Conservation (phyloP, 805 yeast genomes). For the Yarrowia divulgata region DNA sequence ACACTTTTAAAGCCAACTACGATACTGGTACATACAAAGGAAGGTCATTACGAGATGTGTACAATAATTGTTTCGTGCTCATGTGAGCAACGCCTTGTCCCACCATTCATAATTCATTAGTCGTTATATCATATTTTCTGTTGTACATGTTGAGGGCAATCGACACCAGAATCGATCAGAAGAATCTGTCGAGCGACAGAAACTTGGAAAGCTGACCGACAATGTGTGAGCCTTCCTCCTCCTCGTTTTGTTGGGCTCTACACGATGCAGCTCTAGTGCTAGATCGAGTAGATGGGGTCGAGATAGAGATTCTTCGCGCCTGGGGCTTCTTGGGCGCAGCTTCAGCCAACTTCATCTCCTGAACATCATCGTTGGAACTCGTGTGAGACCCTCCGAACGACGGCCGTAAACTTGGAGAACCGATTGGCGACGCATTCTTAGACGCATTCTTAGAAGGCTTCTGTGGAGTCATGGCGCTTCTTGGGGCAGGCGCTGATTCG, state of each 20-base stretch:
- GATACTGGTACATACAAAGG: too few species aligned
- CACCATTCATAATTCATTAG: constrained; percentile 23
- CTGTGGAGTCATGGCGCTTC: background rate
- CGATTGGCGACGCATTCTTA: constrained; percentile 14
- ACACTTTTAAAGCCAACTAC: background rate
- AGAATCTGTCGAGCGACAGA: constrained; percentile 33
- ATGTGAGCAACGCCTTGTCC: background rate
- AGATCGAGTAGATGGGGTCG: constrained; percentile 28
- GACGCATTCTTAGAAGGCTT: constrained; percentile 12
- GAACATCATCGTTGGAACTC: constrained; percentile 5
- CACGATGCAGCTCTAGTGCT: constrained; percentile 31
- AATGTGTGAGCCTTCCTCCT: constrained; percentile 30
- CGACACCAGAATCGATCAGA: constrained; percentile 4
- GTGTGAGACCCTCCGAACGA: constrained; percentile 9
- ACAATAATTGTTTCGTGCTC: background rate
- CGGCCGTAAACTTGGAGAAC: constrained; percentile 20
- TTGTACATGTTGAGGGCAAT: constrained; percentile 1
- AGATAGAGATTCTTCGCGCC: constrained; percentile 25
- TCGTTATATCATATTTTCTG: constrained; percentile 31
- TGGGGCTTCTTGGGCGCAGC: background rate
- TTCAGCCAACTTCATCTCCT: constrained; percentile 11
- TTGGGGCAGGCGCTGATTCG: background rate
- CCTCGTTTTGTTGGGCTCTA: constrained; percentile 22
- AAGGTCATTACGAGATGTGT: too few species aligned
- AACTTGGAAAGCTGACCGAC: constrained; percentile 34